These are phyloP conservation scores for Vachellia pachyceras DNA, from an alignment of 306 rosid species.

Conservation along the genomic window DNA sequence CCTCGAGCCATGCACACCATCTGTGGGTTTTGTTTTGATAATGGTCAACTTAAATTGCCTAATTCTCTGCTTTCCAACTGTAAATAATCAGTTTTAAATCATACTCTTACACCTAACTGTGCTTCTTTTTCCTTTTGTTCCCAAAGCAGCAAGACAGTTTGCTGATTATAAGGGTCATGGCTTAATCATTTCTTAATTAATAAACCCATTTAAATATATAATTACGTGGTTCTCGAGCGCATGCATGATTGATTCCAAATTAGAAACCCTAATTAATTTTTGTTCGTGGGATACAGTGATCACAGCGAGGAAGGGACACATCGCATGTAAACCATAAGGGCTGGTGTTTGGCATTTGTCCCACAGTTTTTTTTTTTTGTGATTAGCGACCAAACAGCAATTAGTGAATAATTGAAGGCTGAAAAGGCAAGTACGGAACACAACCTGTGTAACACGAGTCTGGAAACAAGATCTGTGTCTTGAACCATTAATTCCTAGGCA, in stretches of 20 bases:
- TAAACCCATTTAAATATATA: too few species aligned
- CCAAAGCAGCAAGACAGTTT: constrained; percentile 44
- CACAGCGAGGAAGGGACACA: too few species aligned
- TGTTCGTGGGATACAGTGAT: too few species aligned
- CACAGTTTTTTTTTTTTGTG: constrained; percentile 55
- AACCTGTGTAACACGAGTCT: too few species aligned
- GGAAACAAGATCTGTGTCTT: too few species aligned
- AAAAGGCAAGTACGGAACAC: constrained; percentile 18
- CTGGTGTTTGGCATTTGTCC: constrained; percentile 37
- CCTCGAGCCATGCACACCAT: constrained; percentile 62
- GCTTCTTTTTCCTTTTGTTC: constrained; percentile 41
- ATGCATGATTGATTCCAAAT: too few species aligned
- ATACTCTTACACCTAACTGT: constrained; percentile 27
- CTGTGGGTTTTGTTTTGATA: constrained; percentile 5
- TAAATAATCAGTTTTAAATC: constrained; percentile 37
- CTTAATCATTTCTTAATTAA: too few species aligned
- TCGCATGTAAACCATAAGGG: too few species aligned
- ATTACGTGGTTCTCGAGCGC: too few species aligned
- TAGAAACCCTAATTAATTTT: too few species aligned
- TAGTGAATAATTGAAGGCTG: constrained; percentile 33
- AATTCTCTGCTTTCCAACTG: constrained; percentile 52
- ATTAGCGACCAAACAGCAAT: constrained; percentile 40
- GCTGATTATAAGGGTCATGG: background rate
- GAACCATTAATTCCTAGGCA: too few species aligned
- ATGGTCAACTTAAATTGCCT: constrained; percentile 37